Evolutionary conservation across 108 stramenopile species (phyloP).

Genomic region (Cyclotella cryptica): DNA sequence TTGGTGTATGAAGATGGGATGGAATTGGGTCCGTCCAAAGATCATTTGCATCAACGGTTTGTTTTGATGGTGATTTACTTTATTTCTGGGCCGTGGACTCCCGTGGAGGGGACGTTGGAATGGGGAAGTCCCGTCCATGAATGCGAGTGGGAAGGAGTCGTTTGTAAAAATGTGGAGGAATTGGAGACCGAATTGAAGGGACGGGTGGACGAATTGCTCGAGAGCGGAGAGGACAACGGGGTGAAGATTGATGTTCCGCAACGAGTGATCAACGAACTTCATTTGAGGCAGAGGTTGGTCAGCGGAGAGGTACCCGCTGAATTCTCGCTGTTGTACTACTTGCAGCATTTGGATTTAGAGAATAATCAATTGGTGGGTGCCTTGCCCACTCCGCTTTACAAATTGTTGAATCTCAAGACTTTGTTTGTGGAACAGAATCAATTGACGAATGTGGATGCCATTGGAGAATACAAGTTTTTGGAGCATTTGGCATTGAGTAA

Average conservation of each 20-base stretch:
- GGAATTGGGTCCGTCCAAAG: slow-evolving; percentile 40
- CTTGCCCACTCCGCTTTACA: slow-evolving; percentile 53
- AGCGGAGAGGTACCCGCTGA: slow-evolving; percentile 43
- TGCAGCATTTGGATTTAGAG: slow-evolving; percentile 56
- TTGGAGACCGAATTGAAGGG: slow-evolving; percentile 38
- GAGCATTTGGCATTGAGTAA: slow-evolving; percentile 38
- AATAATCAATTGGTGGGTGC: slow-evolving; percentile 56
- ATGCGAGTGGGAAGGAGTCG: slow-evolving; percentile 53
- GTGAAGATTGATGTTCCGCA: slow-evolving; percentile 51
- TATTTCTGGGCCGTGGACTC: slow-evolving; percentile 46
- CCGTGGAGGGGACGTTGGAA: slow-evolving; percentile 45
- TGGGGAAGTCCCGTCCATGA: slow-evolving; percentile 53
- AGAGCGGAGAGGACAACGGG: slow-evolving; percentile 37
- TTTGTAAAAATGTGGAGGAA: slow-evolving; percentile 41
- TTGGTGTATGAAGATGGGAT: slow-evolving; percentile 53
- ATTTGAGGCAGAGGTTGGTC: slow-evolving; percentile 43
- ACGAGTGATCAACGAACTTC: slow-evolving; percentile 32
- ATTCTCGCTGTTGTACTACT: slow-evolving; percentile 47
- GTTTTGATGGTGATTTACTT: slow-evolving; percentile 57
- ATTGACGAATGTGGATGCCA: slow-evolving; percentile 48
- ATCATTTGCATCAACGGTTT: slow-evolving; percentile 47
- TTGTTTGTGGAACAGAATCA: slow-evolving; percentile 54
- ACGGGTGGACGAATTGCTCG: slow-evolving; percentile 38
- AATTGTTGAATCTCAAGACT: slow-evolving; percentile 57
- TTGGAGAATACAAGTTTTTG: slow-evolving; percentile 44